phyloP scores from a whole-genome alignment of 192 early-diverging fungal genomes.

The Mortierella claussenii region DNA sequence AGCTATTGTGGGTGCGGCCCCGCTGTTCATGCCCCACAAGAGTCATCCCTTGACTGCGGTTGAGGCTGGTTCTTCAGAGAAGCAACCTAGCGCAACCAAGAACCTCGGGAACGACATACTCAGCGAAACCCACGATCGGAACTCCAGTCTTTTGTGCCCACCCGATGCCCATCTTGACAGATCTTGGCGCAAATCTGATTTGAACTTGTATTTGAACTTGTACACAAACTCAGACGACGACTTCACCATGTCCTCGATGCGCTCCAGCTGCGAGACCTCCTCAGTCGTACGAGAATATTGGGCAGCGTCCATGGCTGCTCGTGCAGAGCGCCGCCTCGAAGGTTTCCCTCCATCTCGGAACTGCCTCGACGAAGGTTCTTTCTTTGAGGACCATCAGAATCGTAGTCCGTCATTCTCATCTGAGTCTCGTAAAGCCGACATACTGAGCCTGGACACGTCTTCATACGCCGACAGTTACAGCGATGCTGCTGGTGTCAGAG shows the following conservation, averaged over 20 bases:
- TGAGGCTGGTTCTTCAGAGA: slow-evolving; percentile 11
- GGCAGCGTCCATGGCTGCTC: slow-evolving; percentile 45
- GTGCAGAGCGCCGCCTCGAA: slow-evolving; percentile 27
- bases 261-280: slow-evolving; percentile 20
- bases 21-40: background rate
- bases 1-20: too few species aligned
- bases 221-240: slow-evolving; percentile 10
- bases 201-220: background rate
- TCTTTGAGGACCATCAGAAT: slow-evolving; percentile 12
- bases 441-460: slow-evolving; percentile 9
- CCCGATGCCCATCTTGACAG: slow-evolving; percentile 1
- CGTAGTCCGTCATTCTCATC: slow-evolving; percentile 20
- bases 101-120: too few species aligned
- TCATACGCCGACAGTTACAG: slow-evolving; percentile 6
- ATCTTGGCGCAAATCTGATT: background rate
- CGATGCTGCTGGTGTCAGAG: too few species aligned
- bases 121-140: background rate
- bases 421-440: slow-evolving; percentile 43
- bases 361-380: slow-evolving; percentile 8
- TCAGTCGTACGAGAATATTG: slow-evolving; percentile 44
- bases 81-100: background rate
- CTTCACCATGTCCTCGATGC: slow-evolving; percentile 30
- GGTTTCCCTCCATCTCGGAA: slow-evolving; percentile 6
- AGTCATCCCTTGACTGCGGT: background rate
- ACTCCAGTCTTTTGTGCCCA: slow-evolving; percentile 10